phyloP scores from a whole-genome alignment of 768 basidiomycete species.

The button mushroom (Agaricus bisporus) region DNA sequence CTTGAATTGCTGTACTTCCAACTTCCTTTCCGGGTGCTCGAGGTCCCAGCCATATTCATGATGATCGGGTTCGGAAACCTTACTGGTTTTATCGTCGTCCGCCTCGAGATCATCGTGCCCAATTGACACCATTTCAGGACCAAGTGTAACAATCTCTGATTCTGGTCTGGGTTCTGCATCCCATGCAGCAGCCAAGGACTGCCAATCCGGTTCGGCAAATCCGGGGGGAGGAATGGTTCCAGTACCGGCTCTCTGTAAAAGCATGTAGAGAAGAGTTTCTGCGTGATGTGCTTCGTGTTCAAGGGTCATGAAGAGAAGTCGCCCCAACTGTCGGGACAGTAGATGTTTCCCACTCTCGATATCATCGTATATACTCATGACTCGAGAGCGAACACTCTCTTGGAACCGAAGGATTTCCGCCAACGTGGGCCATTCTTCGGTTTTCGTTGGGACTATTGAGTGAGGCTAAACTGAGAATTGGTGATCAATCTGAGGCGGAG shows the following conservation, averaged over 20 bases:
- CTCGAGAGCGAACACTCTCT: slow-evolving; percentile 66
- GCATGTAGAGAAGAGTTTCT: slow-evolving; percentile 95
- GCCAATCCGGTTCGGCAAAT: slow-evolving; percentile 72
- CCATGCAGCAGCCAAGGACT: slow-evolving; percentile 42
- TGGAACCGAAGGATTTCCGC: slow-evolving; percentile 70
- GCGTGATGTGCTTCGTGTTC: slow-evolving; percentile 89
- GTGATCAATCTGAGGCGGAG: neutral
- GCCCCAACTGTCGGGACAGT: slow-evolving; percentile 60
- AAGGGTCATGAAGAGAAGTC: slow-evolving; percentile 85
- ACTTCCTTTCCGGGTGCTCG: slow-evolving; percentile 64
- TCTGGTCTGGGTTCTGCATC: slow-evolving; percentile 37
- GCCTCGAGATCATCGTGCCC: slow-evolving; percentile 83
- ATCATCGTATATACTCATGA: slow-evolving; percentile 68
- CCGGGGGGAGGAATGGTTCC: slow-evolving; percentile 76
- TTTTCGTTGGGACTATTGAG: slow-evolving; percentile 74
- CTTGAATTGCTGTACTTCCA: slow-evolving; percentile 62
- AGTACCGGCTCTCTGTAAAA: slow-evolving; percentile 72
- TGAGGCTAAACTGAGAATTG: slow-evolving; percentile 51
- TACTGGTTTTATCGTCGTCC: slow-evolving; percentile 42
- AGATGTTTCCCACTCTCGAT: slow-evolving; percentile 43
- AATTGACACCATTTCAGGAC: slow-evolving; percentile 51
- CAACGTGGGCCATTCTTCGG: slow-evolving; percentile 85
- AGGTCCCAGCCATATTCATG: slow-evolving; percentile 96
- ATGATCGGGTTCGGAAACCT: slow-evolving; percentile 31
- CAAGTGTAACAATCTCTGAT: slow-evolving; percentile 45